Percentiles rank a stretch among this genome's conserved stretches.
Conservation (phyloP, 805 yeast species). For the Henningerozyma blattae region DNA sequence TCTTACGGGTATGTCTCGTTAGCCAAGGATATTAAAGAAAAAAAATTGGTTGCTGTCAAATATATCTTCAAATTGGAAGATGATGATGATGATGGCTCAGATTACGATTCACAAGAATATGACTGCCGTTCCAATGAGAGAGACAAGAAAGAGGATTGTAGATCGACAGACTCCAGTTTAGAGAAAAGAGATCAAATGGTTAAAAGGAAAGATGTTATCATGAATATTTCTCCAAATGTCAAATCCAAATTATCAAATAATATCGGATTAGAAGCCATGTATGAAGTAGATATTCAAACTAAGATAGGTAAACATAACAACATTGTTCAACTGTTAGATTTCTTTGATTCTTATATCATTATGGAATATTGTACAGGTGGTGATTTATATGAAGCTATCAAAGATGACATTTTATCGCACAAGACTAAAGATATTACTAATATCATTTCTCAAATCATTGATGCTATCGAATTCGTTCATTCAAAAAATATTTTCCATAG, state of each 20-base stretch:
- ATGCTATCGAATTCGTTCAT: slow-evolving; percentile 72
- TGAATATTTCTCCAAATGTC: slow-evolving; percentile 26
- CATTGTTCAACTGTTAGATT: slow-evolving; percentile 48
- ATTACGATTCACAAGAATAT: slow-evolving; percentile 6
- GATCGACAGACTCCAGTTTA: slow-evolving; percentile 7
- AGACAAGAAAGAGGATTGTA: slow-evolving; percentile 9
- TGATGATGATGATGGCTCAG: slow-evolving; percentile 20
- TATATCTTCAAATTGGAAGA: slow-evolving; percentile 55
- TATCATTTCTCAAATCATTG: slow-evolving; percentile 51
- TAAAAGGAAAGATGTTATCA: slow-evolving; percentile 21
- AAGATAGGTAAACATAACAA: slow-evolving; percentile 47
- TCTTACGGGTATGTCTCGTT: slow-evolving; percentile 87
- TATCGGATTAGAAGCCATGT: slow-evolving; percentile 45
- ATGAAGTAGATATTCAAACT: slow-evolving; percentile 55
- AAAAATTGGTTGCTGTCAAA: slow-evolving; percentile 68
- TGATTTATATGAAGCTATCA: slow-evolving; percentile 73
- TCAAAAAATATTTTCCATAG: slow-evolving; percentile 60
- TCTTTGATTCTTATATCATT: slow-evolving; percentile 56
- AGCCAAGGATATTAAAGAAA: slow-evolving; percentile 52
- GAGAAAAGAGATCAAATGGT: slow-evolving; percentile 15
- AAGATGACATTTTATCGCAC: slow-evolving; percentile 45
- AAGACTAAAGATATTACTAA: slow-evolving; percentile 32
- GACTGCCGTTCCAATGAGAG: slow-evolving; percentile 1
- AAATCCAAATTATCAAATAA: slow-evolving; percentile 28
- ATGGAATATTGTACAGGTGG: slow-evolving; percentile 83